phyloP scores from a whole-genome alignment of 257 asterid species.

The Eucommia ulmoides region DNA sequence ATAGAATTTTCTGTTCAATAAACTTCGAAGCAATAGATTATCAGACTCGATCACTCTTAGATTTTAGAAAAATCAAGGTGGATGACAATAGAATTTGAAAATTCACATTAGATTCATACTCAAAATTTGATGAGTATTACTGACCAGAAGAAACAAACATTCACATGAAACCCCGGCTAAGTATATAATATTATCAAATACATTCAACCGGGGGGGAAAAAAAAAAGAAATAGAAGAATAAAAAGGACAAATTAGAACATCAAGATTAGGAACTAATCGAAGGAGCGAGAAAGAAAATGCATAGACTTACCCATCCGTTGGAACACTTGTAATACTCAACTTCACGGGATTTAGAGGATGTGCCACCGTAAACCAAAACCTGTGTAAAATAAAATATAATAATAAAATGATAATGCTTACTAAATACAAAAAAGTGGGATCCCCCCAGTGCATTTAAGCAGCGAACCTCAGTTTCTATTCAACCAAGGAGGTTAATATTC shows the following conservation, averaged over 20 bases:
- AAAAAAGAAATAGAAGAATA: background rate
- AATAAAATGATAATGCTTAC: slow-evolving; percentile 6
- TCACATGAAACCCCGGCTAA: no score
- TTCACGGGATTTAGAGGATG: slow-evolving; percentile 69
- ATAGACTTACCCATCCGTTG: slow-evolving; percentile 71
- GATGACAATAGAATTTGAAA: no score
- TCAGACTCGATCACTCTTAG: no score
- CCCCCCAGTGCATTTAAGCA: background rate
- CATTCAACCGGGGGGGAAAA: background rate
- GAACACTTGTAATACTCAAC: slow-evolving; percentile 51
- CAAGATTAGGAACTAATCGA: background rate
- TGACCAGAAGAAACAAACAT: no score
- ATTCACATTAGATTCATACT: no score
- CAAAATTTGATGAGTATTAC: no score
- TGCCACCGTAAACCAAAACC: slow-evolving; percentile 68
- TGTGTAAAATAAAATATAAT: no score
- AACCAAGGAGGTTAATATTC: background rate
- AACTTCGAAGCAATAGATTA: no score
- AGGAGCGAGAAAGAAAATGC: background rate
- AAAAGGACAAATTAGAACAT: background rate
- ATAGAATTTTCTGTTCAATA: no score
- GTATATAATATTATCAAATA: no score
- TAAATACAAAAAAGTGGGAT: background rate
- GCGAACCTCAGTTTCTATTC: background rate
- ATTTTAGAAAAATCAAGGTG: no score